phyloP scores from a whole-genome alignment of 164 flowering plant genomes.

The Vitis riparia region DNA sequence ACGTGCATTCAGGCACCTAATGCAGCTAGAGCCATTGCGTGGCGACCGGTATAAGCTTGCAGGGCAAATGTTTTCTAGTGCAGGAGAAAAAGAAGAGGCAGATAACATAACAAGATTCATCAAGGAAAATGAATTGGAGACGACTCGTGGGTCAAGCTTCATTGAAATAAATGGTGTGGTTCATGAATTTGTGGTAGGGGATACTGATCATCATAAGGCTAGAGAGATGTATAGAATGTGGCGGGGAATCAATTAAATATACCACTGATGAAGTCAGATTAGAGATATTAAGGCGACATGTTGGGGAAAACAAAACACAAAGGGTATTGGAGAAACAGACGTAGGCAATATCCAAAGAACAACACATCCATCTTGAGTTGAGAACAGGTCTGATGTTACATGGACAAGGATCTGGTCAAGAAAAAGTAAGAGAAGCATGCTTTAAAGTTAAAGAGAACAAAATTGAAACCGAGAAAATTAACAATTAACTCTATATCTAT shows the following conservation, averaged over 20 bases:
- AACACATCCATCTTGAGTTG: too few relatives aligned
- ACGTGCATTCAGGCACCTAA: conserved; percentile 21
- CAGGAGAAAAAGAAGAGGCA: conserved; percentile 22
- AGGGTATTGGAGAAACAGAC: too few relatives aligned
- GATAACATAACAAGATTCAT: conserved; percentile 24
- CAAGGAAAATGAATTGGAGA: conserved; percentile 22
- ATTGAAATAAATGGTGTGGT: conserved; percentile 33
- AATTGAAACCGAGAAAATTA: too few relatives aligned
- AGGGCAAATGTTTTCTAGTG: conserved; percentile 21
- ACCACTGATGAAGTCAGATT: too few relatives aligned
- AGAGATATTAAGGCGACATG: too few relatives aligned
- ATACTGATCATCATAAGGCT: conserved; percentile 11
- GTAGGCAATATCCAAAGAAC: too few relatives aligned
- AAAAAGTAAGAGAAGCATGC: too few relatives aligned
- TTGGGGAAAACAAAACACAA: too few relatives aligned
- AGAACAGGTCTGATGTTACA: too few relatives aligned
- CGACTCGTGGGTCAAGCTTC: conserved; percentile 27
- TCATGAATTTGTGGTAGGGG: conserved; percentile 29
- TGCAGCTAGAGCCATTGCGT: conserved; percentile 25
- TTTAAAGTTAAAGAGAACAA: too few relatives aligned
- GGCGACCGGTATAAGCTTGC: conserved; percentile 33
- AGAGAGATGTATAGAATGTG: conserved; percentile 19
- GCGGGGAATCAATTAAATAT: background rate
- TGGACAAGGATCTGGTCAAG: too few relatives aligned
- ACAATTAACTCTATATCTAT: too few relatives aligned